Evolutionary conservation across 1,139 yeast species (phyloP), one percentile per base, ranked within the genome.

Genomic region (Taphrina flavorubra): DNA sequence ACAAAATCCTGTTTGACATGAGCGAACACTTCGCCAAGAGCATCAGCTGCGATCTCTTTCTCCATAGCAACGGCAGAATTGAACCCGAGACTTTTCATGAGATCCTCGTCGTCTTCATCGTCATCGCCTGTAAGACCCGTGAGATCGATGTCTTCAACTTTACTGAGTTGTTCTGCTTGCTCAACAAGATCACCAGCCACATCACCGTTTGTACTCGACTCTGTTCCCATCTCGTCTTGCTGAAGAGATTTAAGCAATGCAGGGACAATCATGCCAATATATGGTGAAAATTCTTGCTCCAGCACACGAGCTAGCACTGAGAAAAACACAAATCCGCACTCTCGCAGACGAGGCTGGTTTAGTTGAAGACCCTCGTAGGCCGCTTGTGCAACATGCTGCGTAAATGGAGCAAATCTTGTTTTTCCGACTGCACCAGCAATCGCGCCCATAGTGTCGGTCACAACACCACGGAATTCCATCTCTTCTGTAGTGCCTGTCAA

Each of bases 341-440:
- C 99, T 82, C 97, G 88, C 76, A 94, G 85, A 81, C 97, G 86
- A 64, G 94, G 85, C 78, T 88, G 88, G 71, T 88, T 89, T 53
- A 95, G 86, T 74, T 86, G 84, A 75, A 94, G 84, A 65, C 96
- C 88, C 70, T 83, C 83, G 78, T 90, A 89, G 46, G 97, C 95
- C 72, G 97, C 91, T 77, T 89, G 90, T 73, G 92, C 91, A 77
- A 92, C 85, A 58, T 97, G 95, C 77, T 88, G 87, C 66, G 97
- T 97, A 78, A 85, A 91, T 56, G 89, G 86, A 57, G 91, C 85
- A 80, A 94, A 94, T 1, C 90, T 82, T 75, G 89, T 94, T 69
- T 95, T 88, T 73, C 98, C 97, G 70, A 94, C 97, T 68, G 99
- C 97, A 79, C 94, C 86, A 69, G 97, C 98, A 89, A 94, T 88